Percentiles rank a stretch among this genome's conserved stretches.
Evolutionary conservation across 2,329 filamentous ascomycete species (phyloP).

Genomic region (Ascochyta viciae-villosae): DNA sequence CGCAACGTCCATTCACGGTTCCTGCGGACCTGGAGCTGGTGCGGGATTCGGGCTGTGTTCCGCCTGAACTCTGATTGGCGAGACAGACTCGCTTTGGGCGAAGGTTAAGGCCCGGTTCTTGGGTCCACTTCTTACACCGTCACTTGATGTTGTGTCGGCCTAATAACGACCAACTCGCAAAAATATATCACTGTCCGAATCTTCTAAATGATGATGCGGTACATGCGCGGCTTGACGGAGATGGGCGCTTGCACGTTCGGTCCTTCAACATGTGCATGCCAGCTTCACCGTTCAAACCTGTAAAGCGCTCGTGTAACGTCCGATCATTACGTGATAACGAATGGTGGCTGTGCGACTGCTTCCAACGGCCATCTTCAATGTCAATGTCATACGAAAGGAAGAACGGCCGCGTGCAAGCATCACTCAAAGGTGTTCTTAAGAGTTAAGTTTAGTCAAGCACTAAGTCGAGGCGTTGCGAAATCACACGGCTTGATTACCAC

Average conservation of each 20-base stretch:
- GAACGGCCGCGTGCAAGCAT: background rate
- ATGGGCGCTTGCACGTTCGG: constrained; percentile 7
- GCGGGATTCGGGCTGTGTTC: constrained; percentile 12
- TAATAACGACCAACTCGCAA: constrained; percentile 6
- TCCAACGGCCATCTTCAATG: background rate
- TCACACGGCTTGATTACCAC: constrained; percentile 21
- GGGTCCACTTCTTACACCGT: constrained; percentile 25
- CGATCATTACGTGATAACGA: background rate
- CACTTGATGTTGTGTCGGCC: constrained; percentile 15
- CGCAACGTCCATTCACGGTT: constrained; percentile 13
- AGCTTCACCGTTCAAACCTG: constrained; percentile 6
- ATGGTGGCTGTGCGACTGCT: constrained; percentile 4
- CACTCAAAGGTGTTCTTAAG: background rate
- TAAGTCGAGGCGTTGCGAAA: background rate
- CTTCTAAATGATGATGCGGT: constrained; percentile 1
- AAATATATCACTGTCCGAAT: background rate
- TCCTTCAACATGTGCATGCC: constrained; percentile 3
- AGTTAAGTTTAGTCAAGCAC: background rate
- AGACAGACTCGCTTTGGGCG: constrained; percentile 14
- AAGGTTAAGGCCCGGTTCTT: constrained; percentile 20
- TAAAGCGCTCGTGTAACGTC: constrained; percentile 7
- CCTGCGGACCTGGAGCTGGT: constrained; percentile 19
- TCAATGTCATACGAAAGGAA: background rate
- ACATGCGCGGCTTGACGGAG: constrained; percentile 1
- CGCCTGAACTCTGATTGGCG: constrained; percentile 34